Conservation (phyloP, 495 filamentous ascomycete species). For the Rusavskia elegans region DNA sequence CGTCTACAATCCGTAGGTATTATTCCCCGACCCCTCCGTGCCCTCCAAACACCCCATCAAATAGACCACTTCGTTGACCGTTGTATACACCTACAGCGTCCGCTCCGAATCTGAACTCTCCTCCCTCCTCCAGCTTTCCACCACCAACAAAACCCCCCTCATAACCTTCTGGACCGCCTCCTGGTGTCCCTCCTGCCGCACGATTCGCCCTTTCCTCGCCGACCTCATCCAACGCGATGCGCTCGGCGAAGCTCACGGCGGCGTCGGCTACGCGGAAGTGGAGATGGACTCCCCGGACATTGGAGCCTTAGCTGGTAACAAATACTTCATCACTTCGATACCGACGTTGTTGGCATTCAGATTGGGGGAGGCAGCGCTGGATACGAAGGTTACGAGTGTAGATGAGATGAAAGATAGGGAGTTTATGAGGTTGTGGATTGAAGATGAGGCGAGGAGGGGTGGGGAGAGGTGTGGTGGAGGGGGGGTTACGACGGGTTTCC, state of each 20-base stretch:
- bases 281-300: slow-evolving; percentile 44
- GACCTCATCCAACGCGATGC: slow-evolving; percentile 34
- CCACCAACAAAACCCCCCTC: slow-evolving; percentile 39
- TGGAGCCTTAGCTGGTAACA: slow-evolving; percentile 33
- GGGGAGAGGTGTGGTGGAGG: slow-evolving; percentile 30
- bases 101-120: slow-evolving; percentile 44
- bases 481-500: slow-evolving; percentile 13
- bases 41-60: not conserved
- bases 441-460: slow-evolving; percentile 37
- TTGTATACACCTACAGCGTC: slow-evolving; percentile 16
- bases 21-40: not conserved
- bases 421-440: slow-evolving; percentile 46
- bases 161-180: slow-evolving; percentile 57
- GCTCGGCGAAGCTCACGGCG: slow-evolving; percentile 42
- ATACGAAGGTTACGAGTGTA: slow-evolving; percentile 37
- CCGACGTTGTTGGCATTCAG: slow-evolving; percentile 55
- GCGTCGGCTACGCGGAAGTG: slow-evolving; percentile 43
- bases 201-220: slow-evolving; percentile 35
- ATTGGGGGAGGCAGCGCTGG: slow-evolving; percentile 38
- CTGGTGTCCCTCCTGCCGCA: slow-evolving; percentile 43
- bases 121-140: slow-evolving; percentile 41
- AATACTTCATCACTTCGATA: slow-evolving; percentile 41
- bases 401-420: slow-evolving; percentile 34
- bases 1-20: not conserved
- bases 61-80: not conserved